phyloP scores from a whole-genome alignment of 2,329 filamentous ascomycete species.

The Claviceps purpurea region DNA sequence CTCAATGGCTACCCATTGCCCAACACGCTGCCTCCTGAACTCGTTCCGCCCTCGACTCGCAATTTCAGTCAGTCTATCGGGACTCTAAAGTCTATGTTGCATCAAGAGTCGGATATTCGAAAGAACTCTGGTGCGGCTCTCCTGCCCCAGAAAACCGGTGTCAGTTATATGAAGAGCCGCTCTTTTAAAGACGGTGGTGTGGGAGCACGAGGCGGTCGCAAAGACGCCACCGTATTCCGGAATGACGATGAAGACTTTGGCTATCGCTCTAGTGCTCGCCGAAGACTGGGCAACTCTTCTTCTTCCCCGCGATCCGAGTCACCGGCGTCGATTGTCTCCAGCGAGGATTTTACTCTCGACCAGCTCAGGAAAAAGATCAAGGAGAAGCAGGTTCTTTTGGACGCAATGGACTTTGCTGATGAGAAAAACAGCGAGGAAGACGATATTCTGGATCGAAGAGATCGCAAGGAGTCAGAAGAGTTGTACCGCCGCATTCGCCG shows the following conservation, averaged over 20 bases:
- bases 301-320: conserved; percentile 72
- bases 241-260: conserved; percentile 90
- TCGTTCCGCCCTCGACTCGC: conserved; percentile 86
- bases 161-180: conserved; percentile 92
- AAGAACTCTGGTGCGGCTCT: conserved; percentile 83
- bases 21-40: conserved; percentile 73
- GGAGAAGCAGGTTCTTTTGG: conserved; percentile 86
- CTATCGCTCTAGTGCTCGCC: conserved; percentile 86
- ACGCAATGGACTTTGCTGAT: conserved; percentile 93
- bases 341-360: conserved; percentile 73
- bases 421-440: conserved; percentile 85
- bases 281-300: conserved; percentile 62
- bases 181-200: conserved; percentile 63
- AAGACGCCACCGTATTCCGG: conserved; percentile 92
- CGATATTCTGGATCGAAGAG: conserved; percentile 77
- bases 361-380: conserved; percentile 85
- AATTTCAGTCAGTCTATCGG: conserved; percentile 90
- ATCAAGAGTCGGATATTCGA: conserved; percentile 76
- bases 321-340: conserved; percentile 53
- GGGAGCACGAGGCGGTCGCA: conserved; percentile 49
- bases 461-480: conserved; percentile 85
- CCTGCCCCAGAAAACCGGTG: conserved; percentile 90
- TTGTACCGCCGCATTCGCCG: conserved; percentile 84
- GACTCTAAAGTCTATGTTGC: conserved; percentile 78
- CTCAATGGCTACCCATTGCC: conserved; percentile 92